These are phyloP conservation scores for Rutstroemia sp. DNA, from an alignment of 2,329 filamentous ascomycete species.

Conservation along the genomic window DNA sequence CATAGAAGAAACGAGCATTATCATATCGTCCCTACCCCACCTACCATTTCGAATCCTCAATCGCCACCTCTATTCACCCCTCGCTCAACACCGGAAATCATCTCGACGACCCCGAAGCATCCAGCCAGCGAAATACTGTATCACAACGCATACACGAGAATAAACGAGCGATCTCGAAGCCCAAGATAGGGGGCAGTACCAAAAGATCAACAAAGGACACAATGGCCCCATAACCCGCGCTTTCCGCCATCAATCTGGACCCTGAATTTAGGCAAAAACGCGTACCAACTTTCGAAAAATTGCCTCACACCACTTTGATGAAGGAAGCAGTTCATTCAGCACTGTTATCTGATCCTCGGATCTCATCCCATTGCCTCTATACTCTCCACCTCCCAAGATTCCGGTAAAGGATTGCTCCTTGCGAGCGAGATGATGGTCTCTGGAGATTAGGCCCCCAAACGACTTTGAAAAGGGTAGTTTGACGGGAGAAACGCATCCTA, in stretches of 20 bases:
- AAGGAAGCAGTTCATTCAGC: background rate
- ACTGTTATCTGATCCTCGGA: background rate
- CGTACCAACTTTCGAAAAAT: background rate
- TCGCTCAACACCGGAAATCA: too few relatives aligned
- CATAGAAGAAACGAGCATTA: too few relatives aligned
- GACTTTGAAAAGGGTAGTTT: background rate
- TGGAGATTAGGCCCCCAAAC: background rate
- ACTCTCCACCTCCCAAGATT: background rate
- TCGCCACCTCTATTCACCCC: too few relatives aligned
- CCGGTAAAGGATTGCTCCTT: background rate
- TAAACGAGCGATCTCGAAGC: too few relatives aligned
- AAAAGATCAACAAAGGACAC: background rate
- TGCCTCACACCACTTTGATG: background rate
- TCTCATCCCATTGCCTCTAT: too few relatives aligned
- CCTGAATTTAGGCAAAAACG: background rate
- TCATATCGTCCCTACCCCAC: too few relatives aligned
- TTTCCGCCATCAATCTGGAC: background rate
- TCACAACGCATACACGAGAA: too few relatives aligned
- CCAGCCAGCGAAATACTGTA: too few relatives aligned
- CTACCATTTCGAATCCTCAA: too few relatives aligned
- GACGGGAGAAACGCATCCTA: background rate
- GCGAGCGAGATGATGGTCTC: background rate
- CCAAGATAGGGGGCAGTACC: too few relatives aligned
- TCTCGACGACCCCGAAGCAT: too few relatives aligned
- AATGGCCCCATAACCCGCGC: background rate